Conservation (phyloP, 2,329 filamentous ascomycete genomes). For the Verticillium nonalfalfae region DNA sequence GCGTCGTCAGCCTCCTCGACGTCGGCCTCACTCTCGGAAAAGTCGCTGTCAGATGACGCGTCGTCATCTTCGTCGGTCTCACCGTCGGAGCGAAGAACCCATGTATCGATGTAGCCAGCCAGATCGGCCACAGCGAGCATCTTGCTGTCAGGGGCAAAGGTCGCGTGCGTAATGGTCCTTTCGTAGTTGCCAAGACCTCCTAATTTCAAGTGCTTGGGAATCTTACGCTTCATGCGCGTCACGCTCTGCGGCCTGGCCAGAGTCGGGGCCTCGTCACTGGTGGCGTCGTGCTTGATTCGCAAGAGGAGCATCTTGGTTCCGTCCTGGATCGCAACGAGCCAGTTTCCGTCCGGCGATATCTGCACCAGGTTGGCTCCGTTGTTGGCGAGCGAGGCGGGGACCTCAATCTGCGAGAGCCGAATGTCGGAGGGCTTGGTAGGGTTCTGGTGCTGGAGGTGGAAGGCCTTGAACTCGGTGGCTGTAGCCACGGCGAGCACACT, state of each 20-base stretch:
- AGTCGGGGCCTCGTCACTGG: conserved; percentile 11
- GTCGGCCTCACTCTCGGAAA: conserved; percentile 29
- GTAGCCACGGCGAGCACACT: conserved; percentile 73
- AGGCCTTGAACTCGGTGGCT: conserved; percentile 67
- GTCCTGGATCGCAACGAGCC: conserved; percentile 60
- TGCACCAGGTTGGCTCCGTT: conserved; percentile 63
- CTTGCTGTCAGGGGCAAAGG: conserved; percentile 75
- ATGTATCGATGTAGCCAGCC: conserved; percentile 81
- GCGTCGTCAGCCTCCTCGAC: conserved; percentile 34
- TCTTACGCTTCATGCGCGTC: conserved; percentile 44
- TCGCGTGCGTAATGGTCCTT: conserved; percentile 63
- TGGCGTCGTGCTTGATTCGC: conserved; percentile 25
- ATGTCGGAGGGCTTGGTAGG: conserved; percentile 51
- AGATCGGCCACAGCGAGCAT: conserved; percentile 76
- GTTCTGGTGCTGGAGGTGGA: conserved; percentile 53
- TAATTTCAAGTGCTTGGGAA: conserved; percentile 49
- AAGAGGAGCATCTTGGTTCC: conserved; percentile 52
- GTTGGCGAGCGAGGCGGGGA: conserved; percentile 49
- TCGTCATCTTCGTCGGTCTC: conserved; percentile 19
- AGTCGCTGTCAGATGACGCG: conserved; percentile 14
- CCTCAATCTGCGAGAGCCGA: conserved; percentile 62
- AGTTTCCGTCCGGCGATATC: conserved; percentile 64
- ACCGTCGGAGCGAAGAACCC: conserved; percentile 54
- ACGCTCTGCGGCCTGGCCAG: conserved; percentile 38
- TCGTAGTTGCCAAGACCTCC: conserved; percentile 72